Evolutionary conservation across 805 yeast species (phyloP).

Genomic region (Ogataea paraovalis): DNA sequence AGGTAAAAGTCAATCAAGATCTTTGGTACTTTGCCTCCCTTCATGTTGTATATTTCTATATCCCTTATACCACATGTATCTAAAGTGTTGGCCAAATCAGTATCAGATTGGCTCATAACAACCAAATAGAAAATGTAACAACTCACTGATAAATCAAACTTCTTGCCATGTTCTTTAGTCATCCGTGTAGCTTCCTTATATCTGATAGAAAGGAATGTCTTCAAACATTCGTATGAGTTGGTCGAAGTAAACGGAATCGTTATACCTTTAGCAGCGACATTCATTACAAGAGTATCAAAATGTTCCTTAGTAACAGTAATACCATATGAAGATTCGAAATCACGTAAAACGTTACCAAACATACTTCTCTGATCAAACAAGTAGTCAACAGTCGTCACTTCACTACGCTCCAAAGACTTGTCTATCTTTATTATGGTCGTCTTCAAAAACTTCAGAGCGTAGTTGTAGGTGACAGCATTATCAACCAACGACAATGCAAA

Average conservation of each 20-base stretch:
- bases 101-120: constrained; percentile 33
- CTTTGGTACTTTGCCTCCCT: constrained; percentile 36
- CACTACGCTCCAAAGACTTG: constrained; percentile 27
- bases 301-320: constrained; percentile 39
- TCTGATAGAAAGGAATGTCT: constrained; percentile 40
- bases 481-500: constrained; percentile 22
- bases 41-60: constrained; percentile 30
- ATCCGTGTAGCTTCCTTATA: constrained; percentile 30
- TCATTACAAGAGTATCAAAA: constrained; percentile 48
- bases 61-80: constrained; percentile 32
- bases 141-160: constrained; percentile 25
- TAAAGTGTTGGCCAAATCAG: constrained; percentile 32
- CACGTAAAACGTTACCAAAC: constrained; percentile 39
- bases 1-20: constrained; percentile 14
- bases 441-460: constrained; percentile 33
- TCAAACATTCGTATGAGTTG: constrained; percentile 43
- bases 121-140: constrained; percentile 30
- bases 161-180: constrained; percentile 5
- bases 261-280: constrained; percentile 52
- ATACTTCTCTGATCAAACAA: constrained; percentile 29
- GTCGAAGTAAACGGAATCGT: constrained; percentile 53
- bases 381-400: constrained; percentile 28
- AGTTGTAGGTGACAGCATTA: constrained; percentile 27
- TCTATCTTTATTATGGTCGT: constrained; percentile 33
- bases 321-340: constrained; percentile 40